Evolutionary conservation across 1,284 basidiomycete species (phyloP), one percentile per base, ranked within the genome.

Genomic region (Fomitiporia mediterranea): DNA sequence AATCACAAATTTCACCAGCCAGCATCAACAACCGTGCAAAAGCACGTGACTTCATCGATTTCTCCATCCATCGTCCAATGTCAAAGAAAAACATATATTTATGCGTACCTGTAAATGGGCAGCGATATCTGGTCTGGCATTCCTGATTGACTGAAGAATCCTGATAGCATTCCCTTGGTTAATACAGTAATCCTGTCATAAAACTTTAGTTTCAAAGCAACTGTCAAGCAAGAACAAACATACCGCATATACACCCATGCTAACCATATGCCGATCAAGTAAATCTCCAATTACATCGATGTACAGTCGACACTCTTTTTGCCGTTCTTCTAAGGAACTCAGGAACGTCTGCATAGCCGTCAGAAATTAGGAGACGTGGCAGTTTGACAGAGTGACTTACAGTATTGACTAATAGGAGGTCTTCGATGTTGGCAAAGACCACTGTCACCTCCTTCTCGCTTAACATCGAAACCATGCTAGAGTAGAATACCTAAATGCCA

Each of bases 341-440:
- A 94, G 71, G 68, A 96, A 93, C 0, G 84, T 78, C 82, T 91
- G 60, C 1, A 56, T 44, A 46, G 11, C 27, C 37, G 47, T 56
- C 39, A 57, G 62, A 59, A 49, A 65, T 60, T 30, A 4, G 40
- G 59, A 8, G 47, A 59, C 51, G 9, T 59, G 46, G 40, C 53
- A 51, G 23, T 57, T 44, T 13, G 30, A 9, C 37, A 17, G 52
- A 13, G 15, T 4, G 4, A 66, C 80, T 59, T 63, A 90, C 89
- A 17, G 91, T 94, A 65, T 95, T 94, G 53, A 83, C 87, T 25
- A 96, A 72, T 6, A 96, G 74, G 54, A 96, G 86, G 62, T 95
- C 93, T 66, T 98, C 94, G 27, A 98, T 79, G 64, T 98, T 98
- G 13, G 90, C 91, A 66, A 98, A 98, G 30, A 98, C 86, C 46